Percentiles rank a stretch among this genome's conserved stretches.
Evolutionary conservation across 257 asterid genomes (phyloP).

Genomic region (Scutellaria minor): DNA sequence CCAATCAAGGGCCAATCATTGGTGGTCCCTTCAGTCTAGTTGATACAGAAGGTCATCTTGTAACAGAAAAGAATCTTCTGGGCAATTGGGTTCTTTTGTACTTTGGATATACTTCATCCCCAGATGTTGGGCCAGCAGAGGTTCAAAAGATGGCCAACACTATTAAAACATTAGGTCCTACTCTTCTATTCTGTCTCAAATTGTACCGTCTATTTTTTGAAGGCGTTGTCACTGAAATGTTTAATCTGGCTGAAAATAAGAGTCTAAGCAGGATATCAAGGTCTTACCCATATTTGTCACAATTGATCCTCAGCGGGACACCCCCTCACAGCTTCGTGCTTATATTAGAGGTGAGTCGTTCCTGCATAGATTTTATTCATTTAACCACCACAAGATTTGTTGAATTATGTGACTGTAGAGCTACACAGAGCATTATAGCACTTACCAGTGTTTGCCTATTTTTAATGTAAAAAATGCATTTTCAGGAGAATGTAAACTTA

Average conservation of each 20-base stretch:
- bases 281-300: conserved; percentile 90
- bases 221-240: conserved; percentile 30
- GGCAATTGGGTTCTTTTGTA: conserved; percentile 94
- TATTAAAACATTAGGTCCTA: conserved; percentile 66
- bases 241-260: conserved; percentile 45
- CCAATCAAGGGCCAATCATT: conserved; percentile 81
- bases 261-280: conserved; percentile 69
- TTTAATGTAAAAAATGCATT: neutral
- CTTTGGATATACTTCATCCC: conserved; percentile 95
- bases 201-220: conserved; percentile 16
- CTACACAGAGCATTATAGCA: neutral
- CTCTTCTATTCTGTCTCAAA: conserved; percentile 29
- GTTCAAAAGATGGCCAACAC: conserved; percentile 86
- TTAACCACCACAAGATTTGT: conserved; percentile 6
- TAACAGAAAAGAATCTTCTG: conserved; percentile 77
- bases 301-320: conserved; percentile 96
- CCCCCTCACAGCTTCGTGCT: conserved; percentile 82
- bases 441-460: neutral
- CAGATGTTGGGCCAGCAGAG: conserved; percentile 97
- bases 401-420: neutral
- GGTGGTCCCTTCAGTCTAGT: conserved; percentile 91
- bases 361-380: conserved; percentile 14
- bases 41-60: conserved; percentile 64
- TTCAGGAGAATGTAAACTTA: neutral
- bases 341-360: conserved; percentile 71